Evolutionary conservation across 78 protist genomes (phyloP).

Genomic region (Polysphondylium violaceum): DNA sequence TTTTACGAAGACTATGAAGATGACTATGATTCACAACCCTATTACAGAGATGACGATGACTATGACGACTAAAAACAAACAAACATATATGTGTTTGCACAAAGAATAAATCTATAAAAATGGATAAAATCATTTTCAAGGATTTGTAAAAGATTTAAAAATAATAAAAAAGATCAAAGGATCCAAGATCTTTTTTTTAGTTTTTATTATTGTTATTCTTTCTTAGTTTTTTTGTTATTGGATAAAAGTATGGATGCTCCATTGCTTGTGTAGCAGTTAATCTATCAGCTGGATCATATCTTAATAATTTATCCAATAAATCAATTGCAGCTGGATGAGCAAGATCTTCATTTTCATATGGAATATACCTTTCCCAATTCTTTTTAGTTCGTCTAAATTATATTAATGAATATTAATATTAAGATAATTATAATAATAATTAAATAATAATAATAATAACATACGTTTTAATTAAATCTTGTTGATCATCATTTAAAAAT

Average conservation of each 20-base stretch:
- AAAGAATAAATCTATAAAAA: too few species aligned
- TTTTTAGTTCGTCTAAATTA: conserved; percentile 34
- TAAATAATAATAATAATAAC: background rate
- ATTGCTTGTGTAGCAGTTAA: conserved; percentile 84
- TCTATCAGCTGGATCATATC: conserved; percentile 93
- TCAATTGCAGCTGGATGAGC: conserved; percentile 96
- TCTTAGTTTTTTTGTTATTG: background rate
- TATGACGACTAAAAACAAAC: conserved; percentile 3
- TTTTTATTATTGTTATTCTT: background rate
- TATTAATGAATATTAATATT: background rate
- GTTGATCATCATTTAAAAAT: conserved; percentile 75
- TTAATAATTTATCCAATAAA: conserved; percentile 93
- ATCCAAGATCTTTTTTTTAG: too few species aligned
- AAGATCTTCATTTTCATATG: conserved; percentile 80
- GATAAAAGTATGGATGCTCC: conserved; percentile 75
- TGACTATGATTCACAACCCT: background rate
- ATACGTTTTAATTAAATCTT: conserved; percentile 41
- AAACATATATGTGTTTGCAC: too few species aligned
- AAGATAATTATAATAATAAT: background rate
- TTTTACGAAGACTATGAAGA: conserved; percentile 12
- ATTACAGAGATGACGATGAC: conserved; percentile 27
- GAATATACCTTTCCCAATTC: conserved; percentile 66
- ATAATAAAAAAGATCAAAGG: too few species aligned
- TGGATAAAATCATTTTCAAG: too few species aligned
- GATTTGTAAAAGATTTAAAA: too few species aligned